Conservation (phyloP, 805 yeast genomes). For the Starmerella stigmatis region DNA sequence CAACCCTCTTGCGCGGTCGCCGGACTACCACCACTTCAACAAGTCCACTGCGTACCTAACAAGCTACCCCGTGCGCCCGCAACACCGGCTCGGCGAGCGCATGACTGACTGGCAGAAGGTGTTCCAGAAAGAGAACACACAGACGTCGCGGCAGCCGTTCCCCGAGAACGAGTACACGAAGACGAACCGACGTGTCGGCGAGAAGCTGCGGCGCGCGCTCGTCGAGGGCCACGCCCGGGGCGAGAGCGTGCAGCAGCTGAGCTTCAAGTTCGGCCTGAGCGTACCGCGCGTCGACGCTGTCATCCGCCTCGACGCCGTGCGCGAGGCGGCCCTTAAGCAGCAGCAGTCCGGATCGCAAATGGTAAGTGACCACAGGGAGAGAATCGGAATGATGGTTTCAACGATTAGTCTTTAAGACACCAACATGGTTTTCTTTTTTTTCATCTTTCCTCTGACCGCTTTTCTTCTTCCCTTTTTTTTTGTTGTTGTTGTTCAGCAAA, state of each 20-base stretch:
- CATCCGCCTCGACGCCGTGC: conserved; percentile 53
- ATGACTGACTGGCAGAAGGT: conserved; percentile 27
- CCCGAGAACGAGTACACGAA: conserved; percentile 61
- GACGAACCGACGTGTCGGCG: conserved; percentile 53
- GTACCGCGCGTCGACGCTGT: conserved; percentile 87
- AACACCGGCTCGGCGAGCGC: conserved; percentile 22
- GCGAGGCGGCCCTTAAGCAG: conserved; percentile 42
- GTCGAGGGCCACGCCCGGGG: conserved; percentile 45
- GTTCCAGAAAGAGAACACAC: conserved; percentile 20
- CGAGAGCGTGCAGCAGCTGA: conserved; percentile 59
- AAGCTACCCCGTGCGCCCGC: conserved; percentile 27
- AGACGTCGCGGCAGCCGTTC: conserved; percentile 50
- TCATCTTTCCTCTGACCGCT: conserved; percentile 19
- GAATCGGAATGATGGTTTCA: conserved; percentile 37
- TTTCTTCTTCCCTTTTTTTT: too few relatives aligned
- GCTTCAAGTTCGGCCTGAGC: conserved; percentile 67
- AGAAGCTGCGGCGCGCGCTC: conserved; percentile 50
- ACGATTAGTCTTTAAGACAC: conserved; percentile 78
- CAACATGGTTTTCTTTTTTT: conserved; percentile 38
- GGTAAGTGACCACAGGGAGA: conserved; percentile 39
- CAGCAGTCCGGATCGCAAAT: conserved; percentile 23
- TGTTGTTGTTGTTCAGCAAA: conserved; percentile 25
- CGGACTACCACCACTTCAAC: conserved; percentile 56
- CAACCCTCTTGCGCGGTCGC: conserved; percentile 50
- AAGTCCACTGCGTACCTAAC: conserved; percentile 35